Percentiles rank a stretch among this genome's conserved stretches.
phyloP scores from a whole-genome alignment of 805 yeast species.

The Yarrowia sp. region DNA sequence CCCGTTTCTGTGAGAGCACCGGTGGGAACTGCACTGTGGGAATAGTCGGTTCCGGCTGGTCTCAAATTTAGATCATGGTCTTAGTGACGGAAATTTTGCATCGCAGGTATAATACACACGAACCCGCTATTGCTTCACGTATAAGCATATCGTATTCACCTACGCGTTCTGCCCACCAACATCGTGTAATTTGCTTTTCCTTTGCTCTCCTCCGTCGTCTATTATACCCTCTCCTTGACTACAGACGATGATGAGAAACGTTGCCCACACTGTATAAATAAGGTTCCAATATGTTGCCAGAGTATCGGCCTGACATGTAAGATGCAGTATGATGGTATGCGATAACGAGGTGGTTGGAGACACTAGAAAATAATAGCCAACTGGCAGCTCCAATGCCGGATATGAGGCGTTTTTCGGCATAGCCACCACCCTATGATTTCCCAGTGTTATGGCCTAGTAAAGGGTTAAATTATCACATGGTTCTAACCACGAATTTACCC shows the following conservation, averaged over 20 bases:
- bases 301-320: constrained; percentile 22
- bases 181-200: background rate
- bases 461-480: constrained; percentile 9
- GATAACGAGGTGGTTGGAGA: background rate
- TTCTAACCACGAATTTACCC: constrained; percentile 3
- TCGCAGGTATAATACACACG: background rate
- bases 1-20: background rate
- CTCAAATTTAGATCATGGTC: constrained; percentile 9
- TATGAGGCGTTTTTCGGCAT: background rate
- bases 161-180: background rate
- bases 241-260: background rate
- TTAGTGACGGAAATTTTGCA: constrained; percentile 11
- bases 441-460: background rate
- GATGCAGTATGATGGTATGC: constrained; percentile 26
- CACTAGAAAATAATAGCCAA: background rate
- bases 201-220: background rate
- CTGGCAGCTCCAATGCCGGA: background rate
- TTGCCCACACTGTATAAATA: background rate
- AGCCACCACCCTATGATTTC: no score
- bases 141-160: background rate
- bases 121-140: no score
- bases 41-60: constrained; percentile 27
- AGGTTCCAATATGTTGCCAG: constrained; percentile 36
- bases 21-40: background rate
- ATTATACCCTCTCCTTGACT: background rate